Percentiles rank a stretch among this genome's conserved stretches.
Evolutionary conservation across 208 protist species (phyloP).

Genomic region (Wallacemonas collosoma): DNA sequence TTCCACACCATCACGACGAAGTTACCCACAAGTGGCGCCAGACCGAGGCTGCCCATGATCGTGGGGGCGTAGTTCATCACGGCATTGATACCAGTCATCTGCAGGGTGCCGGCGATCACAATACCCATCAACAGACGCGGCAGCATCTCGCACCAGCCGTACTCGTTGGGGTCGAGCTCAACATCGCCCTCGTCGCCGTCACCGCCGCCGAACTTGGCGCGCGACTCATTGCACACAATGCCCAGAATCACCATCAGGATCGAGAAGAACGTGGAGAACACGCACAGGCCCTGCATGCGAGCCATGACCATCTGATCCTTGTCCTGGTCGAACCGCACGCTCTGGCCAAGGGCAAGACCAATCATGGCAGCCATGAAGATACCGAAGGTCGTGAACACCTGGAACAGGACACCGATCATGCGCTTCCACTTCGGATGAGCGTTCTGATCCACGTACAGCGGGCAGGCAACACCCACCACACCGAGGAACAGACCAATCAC

Average conservation of each 20-base stretch:
- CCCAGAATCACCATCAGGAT: conserved; percentile 50
- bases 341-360: conserved; percentile 61
- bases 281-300: conserved; percentile 71
- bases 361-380: conserved; percentile 78
- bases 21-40: conserved; percentile 74
- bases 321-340: conserved; percentile 28
- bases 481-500: conserved; percentile 76
- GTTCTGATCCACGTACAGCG: conserved; percentile 80
- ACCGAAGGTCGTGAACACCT: conserved; percentile 83
- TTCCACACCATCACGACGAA: conserved; percentile 88
- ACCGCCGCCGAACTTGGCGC: too few species aligned
- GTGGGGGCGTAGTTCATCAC: conserved; percentile 88
- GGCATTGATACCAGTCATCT: conserved; percentile 88
- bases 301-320: conserved; percentile 46
- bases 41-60: conserved; percentile 69
- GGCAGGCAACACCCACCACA: conserved; percentile 57
- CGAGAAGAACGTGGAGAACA: conserved; percentile 64
- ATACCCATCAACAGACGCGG: conserved; percentile 47
- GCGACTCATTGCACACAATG: conserved; percentile 18
- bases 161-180: conserved; percentile 34
- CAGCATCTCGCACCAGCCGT: conserved; percentile 49
- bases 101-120: conserved; percentile 62
- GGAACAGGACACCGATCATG: conserved; percentile 77
- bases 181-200: conserved; percentile 17
- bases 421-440: conserved; percentile 53